phyloP scores from a whole-genome alignment of 345 rosid species.

The Eucalyptus tenuipes region DNA sequence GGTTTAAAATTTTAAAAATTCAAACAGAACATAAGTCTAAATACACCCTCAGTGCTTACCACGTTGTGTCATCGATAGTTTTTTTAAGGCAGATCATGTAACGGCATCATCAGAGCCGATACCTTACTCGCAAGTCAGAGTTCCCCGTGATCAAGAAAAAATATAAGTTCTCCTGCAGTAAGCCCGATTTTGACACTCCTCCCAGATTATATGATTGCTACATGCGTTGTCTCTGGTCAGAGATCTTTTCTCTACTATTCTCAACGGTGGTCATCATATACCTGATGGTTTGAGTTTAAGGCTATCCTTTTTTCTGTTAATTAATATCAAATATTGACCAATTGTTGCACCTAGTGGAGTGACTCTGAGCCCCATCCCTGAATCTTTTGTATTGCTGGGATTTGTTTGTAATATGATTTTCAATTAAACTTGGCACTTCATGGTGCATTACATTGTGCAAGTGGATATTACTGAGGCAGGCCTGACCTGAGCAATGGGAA shows the following conservation, averaged over 20 bases:
- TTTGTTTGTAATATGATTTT: no score
- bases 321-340: background rate
- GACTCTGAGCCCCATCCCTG: background rate
- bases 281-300: background rate
- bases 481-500: background rate
- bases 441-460: background rate
- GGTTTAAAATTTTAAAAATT: no score
- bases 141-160: no score
- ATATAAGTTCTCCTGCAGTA: no score
- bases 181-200: no score
- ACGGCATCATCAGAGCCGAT: no score
- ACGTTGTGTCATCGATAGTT: no score
- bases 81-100: no score
- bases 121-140: no score
- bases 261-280: background rate
- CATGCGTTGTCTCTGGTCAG: background rate
- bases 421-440: background rate
- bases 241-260: background rate
- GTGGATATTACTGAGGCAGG: background rate
- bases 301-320: background rate
- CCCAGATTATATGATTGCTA: background rate
- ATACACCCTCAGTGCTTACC: no score
- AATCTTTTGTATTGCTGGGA: background rate
- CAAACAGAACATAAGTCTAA: no score
- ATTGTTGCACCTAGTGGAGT: background rate